Evolutionary conservation across 305 asterid species (phyloP), one percentile per base, ranked within the genome.

Genomic region (Rubia balearica): DNA sequence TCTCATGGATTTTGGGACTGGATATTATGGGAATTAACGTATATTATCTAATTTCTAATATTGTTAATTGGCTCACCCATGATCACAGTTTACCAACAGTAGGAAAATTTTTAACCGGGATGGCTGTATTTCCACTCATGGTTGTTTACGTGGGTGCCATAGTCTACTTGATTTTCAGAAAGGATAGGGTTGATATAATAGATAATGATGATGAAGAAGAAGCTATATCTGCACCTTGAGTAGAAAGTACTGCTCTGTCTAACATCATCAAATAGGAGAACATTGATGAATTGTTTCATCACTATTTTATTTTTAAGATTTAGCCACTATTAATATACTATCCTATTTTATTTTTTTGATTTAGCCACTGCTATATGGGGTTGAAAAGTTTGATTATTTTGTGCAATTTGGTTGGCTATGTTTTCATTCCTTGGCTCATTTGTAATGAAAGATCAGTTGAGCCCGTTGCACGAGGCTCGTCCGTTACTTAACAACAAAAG

Each of bases 11-110:
- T 59, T 67, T 94, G 7, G 96, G 97, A 45, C 76, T 94, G 1
- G 91, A 93, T 60, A 89, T 94, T 76, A 91, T 94, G 0, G 92
- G 96, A 66, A 89, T 94, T 88, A 94, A 94, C 73, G 62, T 94
- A 49, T 94, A 94, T 82, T 94, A 89, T 69, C 72, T 94, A 40
- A 83, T 73, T 77, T 89, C 96, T 14, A 80, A 82, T 40, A 91
- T 89, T 17, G 87, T 91, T 0, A 89, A n/a, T 6, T 91, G 99
- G 99, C 24, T 94, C 2, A 77, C 85, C n/a, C 83, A 84, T 79
- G 89, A 84, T 73, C 62, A 56, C 13, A 56, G 40, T 74, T 77
- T 91, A 67, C 90, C 95, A 4, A 91, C 75, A 83, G 84, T 87
- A 4, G 96, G 82, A 60, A 89, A 85, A 48, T 86, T 94, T 36